These are phyloP conservation scores for Aureobasidium vineae DNA, from an alignment of 2,329 filamentous ascomycete genomes.

Conservation along the genomic window DNA sequence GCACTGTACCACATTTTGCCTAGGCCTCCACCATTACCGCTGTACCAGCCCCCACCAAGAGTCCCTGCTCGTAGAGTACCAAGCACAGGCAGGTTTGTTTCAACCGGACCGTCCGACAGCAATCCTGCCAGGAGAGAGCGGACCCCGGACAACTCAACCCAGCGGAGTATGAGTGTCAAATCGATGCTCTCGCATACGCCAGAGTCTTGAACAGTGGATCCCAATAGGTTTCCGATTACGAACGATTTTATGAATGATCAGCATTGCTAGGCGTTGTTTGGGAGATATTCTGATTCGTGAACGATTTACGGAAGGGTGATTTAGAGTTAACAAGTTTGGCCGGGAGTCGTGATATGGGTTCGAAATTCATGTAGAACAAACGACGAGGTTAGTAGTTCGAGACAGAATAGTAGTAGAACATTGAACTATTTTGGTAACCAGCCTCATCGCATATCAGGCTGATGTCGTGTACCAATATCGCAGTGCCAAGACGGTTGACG, in stretches of 20 bases:
- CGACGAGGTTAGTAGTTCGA: neutral
- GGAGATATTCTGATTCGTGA: neutral
- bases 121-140: neutral
- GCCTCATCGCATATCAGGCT: constrained; percentile 21
- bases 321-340: neutral
- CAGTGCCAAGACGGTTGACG: constrained; percentile 13
- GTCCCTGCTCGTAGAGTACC: constrained; percentile 15
- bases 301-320: neutral
- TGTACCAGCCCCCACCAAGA: constrained; percentile 39
- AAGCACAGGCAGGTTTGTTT: neutral
- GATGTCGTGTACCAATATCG: constrained; percentile 11
- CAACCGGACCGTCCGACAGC: neutral
- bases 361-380: neutral
- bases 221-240: neutral
- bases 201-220: neutral
- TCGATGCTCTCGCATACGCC: constrained; percentile 19
- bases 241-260: neutral
- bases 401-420: neutral
- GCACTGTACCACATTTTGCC: constrained; percentile 9
- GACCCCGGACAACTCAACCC: neutral
- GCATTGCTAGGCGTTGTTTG: neutral
- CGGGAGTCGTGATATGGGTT: neutral
- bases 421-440: neutral
- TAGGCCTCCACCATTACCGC: constrained; percentile 33
- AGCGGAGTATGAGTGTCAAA: constrained; percentile 12